Percentiles rank a stretch among this genome's conserved stretches.
These are phyloP conservation scores for Gossypium bickii DNA, from an alignment of 345 rosid species.

Conservation along the genomic window DNA sequence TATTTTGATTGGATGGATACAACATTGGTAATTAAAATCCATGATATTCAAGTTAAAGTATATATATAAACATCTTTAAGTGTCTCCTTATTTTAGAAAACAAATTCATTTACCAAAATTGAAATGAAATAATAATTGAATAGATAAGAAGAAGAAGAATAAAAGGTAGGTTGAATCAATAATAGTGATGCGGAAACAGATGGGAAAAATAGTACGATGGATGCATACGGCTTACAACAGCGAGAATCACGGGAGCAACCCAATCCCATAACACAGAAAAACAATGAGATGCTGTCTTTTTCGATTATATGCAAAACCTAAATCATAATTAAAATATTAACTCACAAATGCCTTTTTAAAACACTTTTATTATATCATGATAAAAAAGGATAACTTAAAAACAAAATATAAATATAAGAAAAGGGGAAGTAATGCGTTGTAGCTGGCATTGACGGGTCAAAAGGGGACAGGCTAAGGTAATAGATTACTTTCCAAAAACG, in stretches of 20 bases:
- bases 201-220: constrained; percentile 14
- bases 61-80: too few species aligned
- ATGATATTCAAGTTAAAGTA: background rate
- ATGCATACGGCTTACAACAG: constrained; percentile 33
- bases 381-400: background rate
- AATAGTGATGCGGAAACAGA: background rate
- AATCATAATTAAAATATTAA: background rate
- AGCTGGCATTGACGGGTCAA: constrained; percentile 41
- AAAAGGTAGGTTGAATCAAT: too few species aligned
- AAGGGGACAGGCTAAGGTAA: constrained; percentile 18
- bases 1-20: background rate
- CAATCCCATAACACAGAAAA: background rate
- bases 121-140: too few species aligned
- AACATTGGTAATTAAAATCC: background rate
- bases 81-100: too few species aligned
- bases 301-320: constrained; percentile 6
- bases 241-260: constrained; percentile 28
- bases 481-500: background rate
- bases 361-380: background rate
- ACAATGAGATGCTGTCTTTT: constrained; percentile 25
- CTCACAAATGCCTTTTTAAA: background rate
- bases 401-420: background rate
- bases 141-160: too few species aligned
- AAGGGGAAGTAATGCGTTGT: constrained; percentile 23
- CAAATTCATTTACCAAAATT: too few species aligned